A percentile compares a stretch with the other conserved stretches of the same genome.
These are phyloP conservation scores for Moniliophthora roreri DNA, from an alignment of 1,284 basidiomycete genomes.

Conservation along the genomic window DNA sequence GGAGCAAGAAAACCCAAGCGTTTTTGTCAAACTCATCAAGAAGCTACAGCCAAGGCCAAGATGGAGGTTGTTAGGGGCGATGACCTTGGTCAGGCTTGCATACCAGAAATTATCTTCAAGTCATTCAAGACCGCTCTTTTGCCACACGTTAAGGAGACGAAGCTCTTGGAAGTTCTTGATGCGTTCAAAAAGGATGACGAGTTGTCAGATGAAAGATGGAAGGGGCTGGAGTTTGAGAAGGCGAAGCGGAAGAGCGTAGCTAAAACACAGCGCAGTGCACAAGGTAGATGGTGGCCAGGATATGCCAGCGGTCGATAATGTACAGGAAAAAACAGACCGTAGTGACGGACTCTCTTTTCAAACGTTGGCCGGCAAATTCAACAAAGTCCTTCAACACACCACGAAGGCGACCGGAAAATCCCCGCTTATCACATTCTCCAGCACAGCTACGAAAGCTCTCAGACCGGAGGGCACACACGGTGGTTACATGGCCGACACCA, in stretches of 20 bases:
- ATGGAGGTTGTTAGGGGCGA: no score
- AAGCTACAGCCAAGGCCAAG: no score
- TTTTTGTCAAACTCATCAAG: no score
- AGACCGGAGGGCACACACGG: background rate
- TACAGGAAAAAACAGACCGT: no score
- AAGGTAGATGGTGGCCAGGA: no score
- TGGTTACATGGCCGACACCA: background rate
- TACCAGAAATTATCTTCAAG: background rate
- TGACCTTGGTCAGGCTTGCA: background rate
- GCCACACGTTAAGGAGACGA: background rate
- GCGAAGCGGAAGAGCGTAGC: background rate
- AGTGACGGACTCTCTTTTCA: background rate
- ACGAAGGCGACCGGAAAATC: background rate
- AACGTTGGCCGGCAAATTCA: background rate
- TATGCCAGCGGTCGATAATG: no score
- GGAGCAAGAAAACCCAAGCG: no score
- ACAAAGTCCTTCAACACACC: background rate
- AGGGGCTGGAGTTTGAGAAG: background rate
- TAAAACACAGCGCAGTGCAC: background rate
- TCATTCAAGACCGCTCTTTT: background rate
- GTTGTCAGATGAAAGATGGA: background rate
- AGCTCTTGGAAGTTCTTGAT: background rate
- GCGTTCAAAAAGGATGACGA: background rate
- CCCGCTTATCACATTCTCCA: background rate
- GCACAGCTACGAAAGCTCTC: background rate